These are phyloP conservation scores for Pseudonitzschia delicatissima DNA, from an alignment of 108 stramenopile species.

Conservation along the genomic window DNA sequence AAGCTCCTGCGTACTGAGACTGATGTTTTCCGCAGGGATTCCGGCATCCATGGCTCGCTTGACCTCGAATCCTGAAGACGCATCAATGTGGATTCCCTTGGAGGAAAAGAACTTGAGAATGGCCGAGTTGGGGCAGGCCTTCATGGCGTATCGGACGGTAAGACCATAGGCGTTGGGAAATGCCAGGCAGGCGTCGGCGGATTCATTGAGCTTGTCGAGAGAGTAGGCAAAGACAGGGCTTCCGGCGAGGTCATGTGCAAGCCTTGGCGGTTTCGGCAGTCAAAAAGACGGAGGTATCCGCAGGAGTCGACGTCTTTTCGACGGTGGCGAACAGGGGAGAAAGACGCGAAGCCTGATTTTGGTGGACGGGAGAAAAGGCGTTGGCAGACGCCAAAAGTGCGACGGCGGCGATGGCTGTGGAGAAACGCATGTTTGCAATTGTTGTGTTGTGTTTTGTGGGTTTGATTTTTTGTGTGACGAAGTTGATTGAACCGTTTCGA, in stretches of 20 bases:
- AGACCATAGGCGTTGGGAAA: conserved; percentile 97
- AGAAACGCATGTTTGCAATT: conserved; percentile 6
- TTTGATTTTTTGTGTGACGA: not conserved
- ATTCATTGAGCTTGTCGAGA: conserved; percentile 68
- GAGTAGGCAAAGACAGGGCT: conserved; percentile 96
- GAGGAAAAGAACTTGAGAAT: conserved; percentile 88
- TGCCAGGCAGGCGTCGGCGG: conserved; percentile 84
- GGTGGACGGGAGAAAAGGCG: conserved; percentile 15
- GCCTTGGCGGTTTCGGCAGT: conserved; percentile 77
- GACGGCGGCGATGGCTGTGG: not conserved
- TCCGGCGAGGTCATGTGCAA: conserved; percentile 77
- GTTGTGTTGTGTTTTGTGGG: not conserved
- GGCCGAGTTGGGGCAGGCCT: conserved; percentile 91
- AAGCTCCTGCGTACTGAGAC: conserved; percentile 93
- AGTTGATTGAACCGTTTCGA: not conserved
- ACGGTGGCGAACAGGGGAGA: conserved; percentile 8
- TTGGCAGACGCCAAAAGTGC: not conserved
- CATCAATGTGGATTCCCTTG: conserved; percentile 93
- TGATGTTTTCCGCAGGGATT: conserved; percentile 84
- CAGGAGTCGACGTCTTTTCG: conserved; percentile 7
- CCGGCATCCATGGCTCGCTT: conserved; percentile 89
- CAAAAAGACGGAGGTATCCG: conserved; percentile 62
- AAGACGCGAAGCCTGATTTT: not conserved
- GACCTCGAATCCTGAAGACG: conserved; percentile 89
- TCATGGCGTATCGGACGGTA: conserved; percentile 98